A percentile compares a stretch with the other conserved stretches of the same genome.
Evolutionary conservation across 768 basidiomycete genomes (phyloP).

Genomic region (Crassisporium funariophilum): DNA sequence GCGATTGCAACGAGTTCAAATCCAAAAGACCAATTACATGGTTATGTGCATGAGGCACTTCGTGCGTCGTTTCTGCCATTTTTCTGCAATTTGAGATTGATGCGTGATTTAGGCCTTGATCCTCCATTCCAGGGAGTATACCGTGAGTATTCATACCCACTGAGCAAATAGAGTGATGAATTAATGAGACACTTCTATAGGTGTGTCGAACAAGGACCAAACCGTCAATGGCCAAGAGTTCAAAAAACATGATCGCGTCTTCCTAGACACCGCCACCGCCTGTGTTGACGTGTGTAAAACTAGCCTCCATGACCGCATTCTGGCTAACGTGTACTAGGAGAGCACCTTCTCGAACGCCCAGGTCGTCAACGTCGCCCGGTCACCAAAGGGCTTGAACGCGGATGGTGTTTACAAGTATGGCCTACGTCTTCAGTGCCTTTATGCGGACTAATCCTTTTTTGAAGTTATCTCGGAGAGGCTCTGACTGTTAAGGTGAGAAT

Average conservation of each 20-base stretch:
- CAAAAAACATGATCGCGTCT: conserved; percentile 55
- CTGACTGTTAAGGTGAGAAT: conserved; percentile 54
- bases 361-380: conserved; percentile 45
- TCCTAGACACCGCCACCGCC: conserved; percentile 62
- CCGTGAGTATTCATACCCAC: conserved; percentile 51
- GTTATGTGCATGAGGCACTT: conserved; percentile 67
- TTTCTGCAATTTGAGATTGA: background rate
- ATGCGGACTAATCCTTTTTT: background rate
- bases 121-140: conserved; percentile 73
- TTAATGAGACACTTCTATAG: conserved; percentile 20
- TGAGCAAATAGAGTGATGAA: too few relatives aligned
- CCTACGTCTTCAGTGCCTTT: background rate
- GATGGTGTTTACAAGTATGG: conserved; percentile 49
- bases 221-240: conserved; percentile 43
- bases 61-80: conserved; percentile 45
- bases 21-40: conserved; percentile 44
- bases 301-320: background rate
- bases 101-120: conserved; percentile 55
- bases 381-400: conserved; percentile 46
- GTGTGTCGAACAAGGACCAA: conserved; percentile 49
- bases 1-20: conserved; percentile 33
- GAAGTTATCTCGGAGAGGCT: conserved; percentile 45
- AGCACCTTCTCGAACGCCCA: conserved; percentile 53
- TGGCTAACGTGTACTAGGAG: conserved; percentile 34
- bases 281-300: conserved; percentile 51